Evolutionary conservation across 176 grass and related monocot genomes (phyloP).

Genomic region (Neostapfia colusana): DNA sequence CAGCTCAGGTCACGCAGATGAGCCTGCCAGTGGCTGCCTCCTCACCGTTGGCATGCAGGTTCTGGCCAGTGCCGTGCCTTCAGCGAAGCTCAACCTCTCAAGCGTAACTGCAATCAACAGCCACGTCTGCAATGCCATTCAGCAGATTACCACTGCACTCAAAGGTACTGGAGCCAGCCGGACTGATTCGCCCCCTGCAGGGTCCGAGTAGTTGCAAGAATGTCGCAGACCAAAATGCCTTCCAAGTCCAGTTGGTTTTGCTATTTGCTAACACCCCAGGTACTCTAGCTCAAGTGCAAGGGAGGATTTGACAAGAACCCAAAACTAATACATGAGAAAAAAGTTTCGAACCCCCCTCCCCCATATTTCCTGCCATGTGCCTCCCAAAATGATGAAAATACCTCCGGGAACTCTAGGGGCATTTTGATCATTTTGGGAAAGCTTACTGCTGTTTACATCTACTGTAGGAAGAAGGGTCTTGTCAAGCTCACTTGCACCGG

Average conservation of each 20-base stretch:
- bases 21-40: conserved; percentile 53
- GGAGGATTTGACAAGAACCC: conserved; percentile 74
- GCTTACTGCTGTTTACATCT: conserved; percentile 30
- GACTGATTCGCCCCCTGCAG: conserved; percentile 21
- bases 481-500: conserved; percentile 78
- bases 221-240: conserved; percentile 41
- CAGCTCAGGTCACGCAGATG: conserved; percentile 22
- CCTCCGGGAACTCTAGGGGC: conserved; percentile 45
- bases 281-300: conserved; percentile 49
- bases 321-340: conserved; percentile 41
- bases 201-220: conserved; percentile 48
- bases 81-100: conserved; percentile 85
- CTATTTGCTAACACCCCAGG: conserved; percentile 29
- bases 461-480: conserved; percentile 57
- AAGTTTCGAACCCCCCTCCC: neutral
- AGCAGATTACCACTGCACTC: conserved; percentile 73
- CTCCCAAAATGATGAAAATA: conserved; percentile 83
- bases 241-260: conserved; percentile 17
- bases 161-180: conserved; percentile 37
- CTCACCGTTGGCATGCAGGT: conserved; percentile 89
- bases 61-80: conserved; percentile 78
- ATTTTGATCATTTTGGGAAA: conserved; percentile 86
- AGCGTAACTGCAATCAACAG: conserved; percentile 89
- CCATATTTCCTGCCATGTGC: conserved; percentile 33
- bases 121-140: conserved; percentile 77